Evolutionary conservation across 2,329 filamentous ascomycete genomes (phyloP).

Genomic region (Aspergillus puulaauensis): DNA sequence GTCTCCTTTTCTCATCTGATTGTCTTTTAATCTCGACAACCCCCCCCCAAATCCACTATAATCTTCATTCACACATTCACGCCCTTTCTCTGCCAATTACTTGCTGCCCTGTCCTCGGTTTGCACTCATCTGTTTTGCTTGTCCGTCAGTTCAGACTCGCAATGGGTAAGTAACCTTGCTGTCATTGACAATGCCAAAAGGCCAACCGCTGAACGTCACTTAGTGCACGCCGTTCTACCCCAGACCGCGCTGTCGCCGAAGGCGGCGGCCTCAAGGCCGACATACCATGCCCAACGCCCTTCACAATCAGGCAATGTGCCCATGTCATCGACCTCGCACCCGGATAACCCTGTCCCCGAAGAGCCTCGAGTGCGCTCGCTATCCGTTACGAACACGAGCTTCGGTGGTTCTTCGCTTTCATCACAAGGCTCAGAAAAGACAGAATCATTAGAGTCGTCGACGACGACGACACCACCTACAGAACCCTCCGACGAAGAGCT

Average conservation of each 20-base stretch:
- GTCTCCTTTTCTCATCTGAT: neutral
- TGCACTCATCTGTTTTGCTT: neutral
- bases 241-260: slow-evolving; percentile 23
- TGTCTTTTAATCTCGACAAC: neutral
- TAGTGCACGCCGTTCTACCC: slow-evolving; percentile 33
- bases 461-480: slow-evolving; percentile 45
- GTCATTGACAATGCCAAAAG: neutral
- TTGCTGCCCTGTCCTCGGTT: neutral
- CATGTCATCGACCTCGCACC: slow-evolving; percentile 45
- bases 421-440: slow-evolving; percentile 37
- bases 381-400: slow-evolving; percentile 33
- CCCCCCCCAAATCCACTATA: neutral
- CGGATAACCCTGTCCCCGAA: slow-evolving; percentile 49
- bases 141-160: slow-evolving; percentile 1
- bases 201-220: neutral
- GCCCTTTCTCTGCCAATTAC: neutral
- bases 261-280: slow-evolving; percentile 22
- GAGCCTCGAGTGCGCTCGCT: slow-evolving; percentile 43
- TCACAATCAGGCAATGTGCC: slow-evolving; percentile 32
- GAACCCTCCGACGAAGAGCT: slow-evolving; percentile 40
- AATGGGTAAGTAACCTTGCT: slow-evolving; percentile 20
- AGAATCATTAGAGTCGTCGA: slow-evolving; percentile 38
- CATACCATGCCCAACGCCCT: slow-evolving; percentile 19
- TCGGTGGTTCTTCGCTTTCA: slow-evolving; percentile 28
- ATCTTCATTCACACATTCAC: neutral